Percentiles rank a stretch among this genome's conserved stretches.
These are phyloP conservation scores for Fraxinus pennsylvanica DNA, from an alignment of 257 asterid genomes.

Conservation along the genomic window DNA sequence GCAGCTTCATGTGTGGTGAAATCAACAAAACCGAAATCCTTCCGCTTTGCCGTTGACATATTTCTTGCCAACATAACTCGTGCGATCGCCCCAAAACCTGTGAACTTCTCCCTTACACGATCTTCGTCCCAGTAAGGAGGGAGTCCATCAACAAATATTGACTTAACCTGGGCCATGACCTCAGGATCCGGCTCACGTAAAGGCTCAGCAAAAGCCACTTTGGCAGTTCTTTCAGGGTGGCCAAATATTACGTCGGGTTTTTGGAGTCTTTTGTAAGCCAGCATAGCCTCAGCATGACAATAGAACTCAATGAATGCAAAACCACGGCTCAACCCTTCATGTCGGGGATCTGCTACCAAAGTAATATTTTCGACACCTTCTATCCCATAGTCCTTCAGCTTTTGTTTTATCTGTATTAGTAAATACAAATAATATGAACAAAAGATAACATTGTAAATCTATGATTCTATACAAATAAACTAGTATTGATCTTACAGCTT, in stretches of 20 bases:
- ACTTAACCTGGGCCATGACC: slow-evolving; percentile 67
- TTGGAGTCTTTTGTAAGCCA: slow-evolving; percentile 61
- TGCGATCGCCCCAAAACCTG: slow-evolving; percentile 50
- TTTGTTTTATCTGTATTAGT: slow-evolving; percentile 48
- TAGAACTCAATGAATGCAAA: slow-evolving; percentile 64
- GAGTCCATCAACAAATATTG: slow-evolving; percentile 66
- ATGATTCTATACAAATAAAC: no score
- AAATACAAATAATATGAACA: slow-evolving; percentile 3
- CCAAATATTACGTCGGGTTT: slow-evolving; percentile 59
- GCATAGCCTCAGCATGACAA: slow-evolving; percentile 55
- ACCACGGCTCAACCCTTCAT: slow-evolving; percentile 69
- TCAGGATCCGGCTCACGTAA: slow-evolving; percentile 63
- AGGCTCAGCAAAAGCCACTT: slow-evolving; percentile 73
- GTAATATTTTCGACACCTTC: slow-evolving; percentile 53
- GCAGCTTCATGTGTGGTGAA: slow-evolving; percentile 60
- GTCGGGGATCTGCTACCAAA: slow-evolving; percentile 54
- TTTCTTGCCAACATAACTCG: slow-evolving; percentile 51
- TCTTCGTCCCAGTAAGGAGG: slow-evolving; percentile 66
- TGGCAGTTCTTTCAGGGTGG: slow-evolving; percentile 62
- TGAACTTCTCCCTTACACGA: slow-evolving; percentile 45
- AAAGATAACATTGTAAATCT: background rate
- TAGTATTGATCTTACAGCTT: slow-evolving; percentile 34
- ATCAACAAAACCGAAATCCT: slow-evolving; percentile 69
- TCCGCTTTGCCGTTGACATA: slow-evolving; percentile 63
- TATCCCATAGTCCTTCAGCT: slow-evolving; percentile 53